phyloP scores from a whole-genome alignment of 2,329 filamentous ascomycete species.

The Cadophora sp. region DNA sequence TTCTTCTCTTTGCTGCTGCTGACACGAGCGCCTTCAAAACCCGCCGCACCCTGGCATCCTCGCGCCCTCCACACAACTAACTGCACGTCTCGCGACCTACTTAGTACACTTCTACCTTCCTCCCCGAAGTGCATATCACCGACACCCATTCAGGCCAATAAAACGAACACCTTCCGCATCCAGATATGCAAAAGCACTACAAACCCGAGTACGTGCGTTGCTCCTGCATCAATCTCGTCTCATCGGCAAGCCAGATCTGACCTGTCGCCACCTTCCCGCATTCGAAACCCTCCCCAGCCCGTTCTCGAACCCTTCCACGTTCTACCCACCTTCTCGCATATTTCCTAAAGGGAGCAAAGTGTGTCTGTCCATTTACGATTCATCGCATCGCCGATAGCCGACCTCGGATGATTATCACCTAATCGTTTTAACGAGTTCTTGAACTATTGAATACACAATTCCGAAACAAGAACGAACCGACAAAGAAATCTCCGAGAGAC shows the following conservation, averaged over 20 bases:
- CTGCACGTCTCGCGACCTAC: background rate
- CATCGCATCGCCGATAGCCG: background rate
- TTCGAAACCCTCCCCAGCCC: background rate
- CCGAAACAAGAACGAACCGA: background rate
- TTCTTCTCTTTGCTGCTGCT: no score
- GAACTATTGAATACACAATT: background rate
- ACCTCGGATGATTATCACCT: background rate
- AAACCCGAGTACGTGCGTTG: background rate
- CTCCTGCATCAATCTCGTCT: constrained; percentile 11
- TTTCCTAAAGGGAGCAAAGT: background rate
- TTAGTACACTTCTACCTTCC: background rate
- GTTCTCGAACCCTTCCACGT: constrained; percentile 1
- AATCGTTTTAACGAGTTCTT: background rate
- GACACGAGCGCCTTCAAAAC: background rate
- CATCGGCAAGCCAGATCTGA: background rate
- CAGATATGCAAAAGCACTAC: background rate
- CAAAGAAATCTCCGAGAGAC: constrained; percentile 6
- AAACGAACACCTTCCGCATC: background rate
- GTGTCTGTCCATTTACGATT: background rate
- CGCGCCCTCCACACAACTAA: background rate
- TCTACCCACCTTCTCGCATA: background rate
- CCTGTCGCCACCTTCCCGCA: background rate
- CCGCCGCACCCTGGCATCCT: background rate
- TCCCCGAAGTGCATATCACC: background rate
- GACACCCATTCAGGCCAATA: constrained; percentile 1